These are phyloP conservation scores for Flammula alnicola DNA, from an alignment of 1,284 basidiomycete species.

Conservation along the genomic window DNA sequence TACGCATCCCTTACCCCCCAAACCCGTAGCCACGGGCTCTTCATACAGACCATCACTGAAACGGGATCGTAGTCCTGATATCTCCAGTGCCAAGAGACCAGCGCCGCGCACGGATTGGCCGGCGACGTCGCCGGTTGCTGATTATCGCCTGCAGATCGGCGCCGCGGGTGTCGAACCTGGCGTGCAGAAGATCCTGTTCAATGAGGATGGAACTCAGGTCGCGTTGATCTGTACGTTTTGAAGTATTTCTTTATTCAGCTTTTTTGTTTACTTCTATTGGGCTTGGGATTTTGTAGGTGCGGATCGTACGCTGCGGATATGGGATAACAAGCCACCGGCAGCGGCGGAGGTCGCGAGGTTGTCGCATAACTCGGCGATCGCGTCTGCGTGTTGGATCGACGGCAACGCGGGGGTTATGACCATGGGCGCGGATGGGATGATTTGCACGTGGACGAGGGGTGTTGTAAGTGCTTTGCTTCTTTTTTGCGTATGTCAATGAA, in stretches of 20 bases:
- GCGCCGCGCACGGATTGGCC: constrained; percentile 25
- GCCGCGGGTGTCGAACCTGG: constrained; percentile 40
- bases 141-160: constrained; percentile 44
- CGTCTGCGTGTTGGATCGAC: constrained; percentile 60
- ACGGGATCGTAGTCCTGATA: constrained; percentile 17
- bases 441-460: constrained; percentile 60
- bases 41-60: constrained; percentile 18
- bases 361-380: constrained; percentile 42
- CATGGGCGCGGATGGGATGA: constrained; percentile 57
- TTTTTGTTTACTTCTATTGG: neutral
- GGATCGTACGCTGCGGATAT: constrained; percentile 64
- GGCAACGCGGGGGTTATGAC: constrained; percentile 57
- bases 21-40: constrained; percentile 22
- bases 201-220: constrained; percentile 50
- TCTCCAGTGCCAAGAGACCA: constrained; percentile 9
- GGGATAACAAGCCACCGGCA: constrained; percentile 41
- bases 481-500: neutral
- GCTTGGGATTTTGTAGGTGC: constrained; percentile 37
- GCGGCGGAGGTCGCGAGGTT: constrained; percentile 47
- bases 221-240: constrained; percentile 52
- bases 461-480: constrained; percentile 34
- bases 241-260: neutral
- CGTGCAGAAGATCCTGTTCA: constrained; percentile 49
- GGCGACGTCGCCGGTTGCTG: constrained; percentile 26
- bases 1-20: constrained; percentile 31